Evolutionary conservation across 1,139 yeast species (phyloP).

Genomic region (Pichia cactophila): DNA sequence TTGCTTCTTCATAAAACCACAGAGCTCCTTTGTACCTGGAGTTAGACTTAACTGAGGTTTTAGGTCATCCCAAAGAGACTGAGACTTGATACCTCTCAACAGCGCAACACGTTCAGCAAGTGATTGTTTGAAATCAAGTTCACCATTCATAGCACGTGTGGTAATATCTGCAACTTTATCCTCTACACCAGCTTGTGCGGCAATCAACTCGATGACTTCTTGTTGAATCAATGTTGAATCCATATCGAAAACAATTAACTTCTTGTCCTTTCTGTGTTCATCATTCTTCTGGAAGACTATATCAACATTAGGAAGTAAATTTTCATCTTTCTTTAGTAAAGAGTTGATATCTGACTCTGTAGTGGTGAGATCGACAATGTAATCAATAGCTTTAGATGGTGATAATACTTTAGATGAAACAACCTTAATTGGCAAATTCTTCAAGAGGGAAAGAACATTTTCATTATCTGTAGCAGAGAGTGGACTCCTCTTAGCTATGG

Average conservation of each 20-base stretch:
- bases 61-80: constrained; percentile 70
- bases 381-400: constrained; percentile 30
- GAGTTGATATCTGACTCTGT: constrained; percentile 19
- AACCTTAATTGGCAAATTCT: constrained; percentile 25
- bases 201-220: constrained; percentile 93
- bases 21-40: constrained; percentile 72
- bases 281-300: constrained; percentile 38
- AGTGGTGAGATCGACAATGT: constrained; percentile 18
- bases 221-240: constrained; percentile 94
- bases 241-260: constrained; percentile 88
- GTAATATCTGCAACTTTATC: constrained; percentile 74
- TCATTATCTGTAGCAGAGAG: constrained; percentile 16
- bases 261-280: constrained; percentile 39
- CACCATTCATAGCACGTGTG: constrained; percentile 95
- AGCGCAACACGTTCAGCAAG: constrained; percentile 66
- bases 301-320: constrained; percentile 29
- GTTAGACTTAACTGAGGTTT: constrained; percentile 65
- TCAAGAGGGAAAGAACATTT: constrained; percentile 21
- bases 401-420: constrained; percentile 23
- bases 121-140: constrained; percentile 82
- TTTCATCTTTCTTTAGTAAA: background rate
- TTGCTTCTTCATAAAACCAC: constrained; percentile 48
- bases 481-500: constrained; percentile 21
- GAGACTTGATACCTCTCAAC: constrained; percentile 71
- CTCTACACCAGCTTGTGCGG: constrained; percentile 78